Base-by-base conservation (phyloP, 257 asterid species). In the Cordia subcordata region DNA sequence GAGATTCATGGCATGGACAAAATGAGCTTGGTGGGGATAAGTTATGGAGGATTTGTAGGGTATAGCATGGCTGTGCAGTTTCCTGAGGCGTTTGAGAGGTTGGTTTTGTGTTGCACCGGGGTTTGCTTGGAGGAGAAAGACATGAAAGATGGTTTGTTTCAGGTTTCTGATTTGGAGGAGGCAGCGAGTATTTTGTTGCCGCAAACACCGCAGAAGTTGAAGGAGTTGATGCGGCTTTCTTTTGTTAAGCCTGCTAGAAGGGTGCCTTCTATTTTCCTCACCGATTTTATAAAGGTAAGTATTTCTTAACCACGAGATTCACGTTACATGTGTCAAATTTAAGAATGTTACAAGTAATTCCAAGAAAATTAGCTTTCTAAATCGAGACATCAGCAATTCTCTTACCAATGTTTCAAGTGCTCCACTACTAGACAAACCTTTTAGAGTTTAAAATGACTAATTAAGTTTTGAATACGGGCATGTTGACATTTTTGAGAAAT, bases 21-120 rank as follows among this genome's bases (percentile, higher is more conserved):
- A 60, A 72, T 78, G 73, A 81, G 87, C 68, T 5, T 87, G 47
- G 96, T 90, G 49, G 98, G 98, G 58, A 82, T 90, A 27, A 90
- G 98, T 59, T 90, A 90, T 64, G 96, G 98, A 2, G 98, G 98
- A 0, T 90, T 90, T 56, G 95, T 90, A 0, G 87, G 85, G 39
- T 87, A 87, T 72, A 87, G 89, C 66, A 49, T 85, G 87, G 91
- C 95, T 63, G 96, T 80, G 61, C 87, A 83, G 65, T 87, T 71
- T 20, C 98, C 96, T 4, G 78, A 72, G 27, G 83, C 76, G 12
- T 80, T 90, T 35, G 95, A 83, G 67, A 85, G 60, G 75, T 72
- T 90, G 79, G 98, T 85, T 68, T 63, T 87, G 49, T 85, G 98
- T 70, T 85, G 95, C 75, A 53, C 94, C 11, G 98, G 98, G 1